Percentiles rank a stretch among this genome's conserved stretches.
These are phyloP conservation scores for Exophiala lecanii-corni DNA, from an alignment of 2,329 filamentous ascomycete genomes.

Conservation along the genomic window DNA sequence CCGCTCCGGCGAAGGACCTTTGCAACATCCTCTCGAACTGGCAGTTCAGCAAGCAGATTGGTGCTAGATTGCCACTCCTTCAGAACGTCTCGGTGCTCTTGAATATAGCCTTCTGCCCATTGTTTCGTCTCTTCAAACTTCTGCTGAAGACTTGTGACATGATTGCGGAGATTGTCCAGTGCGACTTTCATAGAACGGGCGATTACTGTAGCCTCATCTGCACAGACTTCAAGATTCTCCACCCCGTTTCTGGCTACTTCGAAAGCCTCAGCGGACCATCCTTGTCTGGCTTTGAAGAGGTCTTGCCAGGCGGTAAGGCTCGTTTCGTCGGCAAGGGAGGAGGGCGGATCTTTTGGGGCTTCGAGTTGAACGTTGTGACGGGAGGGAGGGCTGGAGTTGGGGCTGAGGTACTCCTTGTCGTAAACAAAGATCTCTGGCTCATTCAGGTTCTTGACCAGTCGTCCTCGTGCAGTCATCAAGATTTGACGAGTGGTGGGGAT, in stretches of 20 bases:
- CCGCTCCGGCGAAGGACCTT: conserved; percentile 31
- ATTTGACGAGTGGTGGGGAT: conserved; percentile 79
- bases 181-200: conserved; percentile 77
- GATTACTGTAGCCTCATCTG: conserved; percentile 67
- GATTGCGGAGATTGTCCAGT: conserved; percentile 63
- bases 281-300: conserved; percentile 72
- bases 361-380: conserved; percentile 49
- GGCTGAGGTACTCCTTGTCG: conserved; percentile 67
- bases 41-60: conserved; percentile 36
- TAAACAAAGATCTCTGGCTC: conserved; percentile 90
- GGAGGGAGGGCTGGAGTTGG: conserved; percentile 46
- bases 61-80: conserved; percentile 40
- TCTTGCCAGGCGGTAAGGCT: conserved; percentile 83
- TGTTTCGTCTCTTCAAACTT: conserved; percentile 43
- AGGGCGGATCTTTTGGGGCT: conserved; percentile 64
- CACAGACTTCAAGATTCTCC: conserved; percentile 47
- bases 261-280: conserved; percentile 70
- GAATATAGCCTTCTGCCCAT: conserved; percentile 42
- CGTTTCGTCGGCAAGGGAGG: conserved; percentile 73
- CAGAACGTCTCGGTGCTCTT: conserved; percentile 42
- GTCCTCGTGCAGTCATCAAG: conserved; percentile 77
- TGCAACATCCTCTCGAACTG: conserved; percentile 40
- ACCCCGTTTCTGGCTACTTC: conserved; percentile 64
- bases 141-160: conserved; percentile 42
- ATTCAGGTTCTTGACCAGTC: conserved; percentile 68